Evolutionary conservation across 1,284 basidiomycete genomes (phyloP), one percentile per base, ranked within the genome.

Genomic region (Clitocybe nebularis): DNA sequence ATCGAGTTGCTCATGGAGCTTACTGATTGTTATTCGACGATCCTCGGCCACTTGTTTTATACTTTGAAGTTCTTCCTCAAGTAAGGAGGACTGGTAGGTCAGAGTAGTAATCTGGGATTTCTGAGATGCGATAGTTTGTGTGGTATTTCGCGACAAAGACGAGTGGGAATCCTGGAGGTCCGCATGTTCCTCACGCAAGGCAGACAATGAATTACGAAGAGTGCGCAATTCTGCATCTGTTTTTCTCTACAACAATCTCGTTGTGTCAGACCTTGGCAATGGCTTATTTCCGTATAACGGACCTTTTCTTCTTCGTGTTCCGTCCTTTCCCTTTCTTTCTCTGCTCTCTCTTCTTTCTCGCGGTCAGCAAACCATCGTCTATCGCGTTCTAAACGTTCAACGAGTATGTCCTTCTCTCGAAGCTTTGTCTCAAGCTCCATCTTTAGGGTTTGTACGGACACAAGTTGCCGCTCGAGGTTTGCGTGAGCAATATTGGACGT

Each of bases 321-420:
- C 1, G 53, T 58, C 5, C 71, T 63, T 43, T 83, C 74, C 1
- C 65, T 62, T 40, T 86, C 84, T 48, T 74, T 77, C 52, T 78
- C 74, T 46, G 79, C 75, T 11, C 72, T 58, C 51, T 83, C 79
- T 46, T 74, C 72, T 43, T 69, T 65, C 59, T 83, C 79, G 2
- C 77, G 60, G 39, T 80, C 78, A 0, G 78, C 62, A 28, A 85
- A 66, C 64, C 69, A 84, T 13, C 81, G 64, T 23, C 82, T 60
- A 54, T 88, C 84, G n/a, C 72, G 65, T 53, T 85, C 78, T 3
- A 87, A 65, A 36, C 74, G 61, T 34, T 81, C 81, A 17, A 83
- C 69, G 7, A 61, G 51, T 3, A 66, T 45, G 14, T 81, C 77
- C 51, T 71, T 77, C 60, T 86, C 81, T 14, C 77, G 66, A 6